Evolutionary conservation across 306 rosid species (phyloP).

Genomic region (Fagus sylvatica): DNA sequence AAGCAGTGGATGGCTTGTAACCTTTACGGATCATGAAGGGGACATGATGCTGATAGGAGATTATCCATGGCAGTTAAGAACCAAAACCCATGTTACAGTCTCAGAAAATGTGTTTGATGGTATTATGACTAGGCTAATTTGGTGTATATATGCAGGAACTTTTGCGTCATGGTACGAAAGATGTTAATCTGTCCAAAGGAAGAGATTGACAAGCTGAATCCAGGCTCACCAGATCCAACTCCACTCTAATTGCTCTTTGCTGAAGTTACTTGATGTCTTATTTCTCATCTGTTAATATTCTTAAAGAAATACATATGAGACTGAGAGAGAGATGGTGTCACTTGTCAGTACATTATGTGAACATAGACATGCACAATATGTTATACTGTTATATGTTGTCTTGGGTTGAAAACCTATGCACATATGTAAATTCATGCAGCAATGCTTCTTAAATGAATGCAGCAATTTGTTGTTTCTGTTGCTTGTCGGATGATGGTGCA

Average conservation of each 20-base stretch:
- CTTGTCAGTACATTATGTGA: background rate
- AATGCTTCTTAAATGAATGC: background rate
- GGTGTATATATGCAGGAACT: constrained; percentile 48
- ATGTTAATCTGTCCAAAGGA: constrained; percentile 53
- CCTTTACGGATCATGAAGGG: constrained; percentile 50
- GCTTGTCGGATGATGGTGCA: too few species aligned
- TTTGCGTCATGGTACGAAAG: constrained; percentile 45
- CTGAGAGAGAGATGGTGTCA: background rate
- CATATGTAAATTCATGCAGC: background rate
- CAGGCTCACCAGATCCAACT: constrained; percentile 35
- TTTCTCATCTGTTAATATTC: background rate
- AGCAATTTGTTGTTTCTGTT: background rate
- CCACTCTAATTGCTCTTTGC: constrained; percentile 5
- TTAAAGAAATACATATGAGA: too few species aligned
- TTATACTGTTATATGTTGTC: background rate
- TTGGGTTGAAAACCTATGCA: background rate
- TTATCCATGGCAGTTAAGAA: constrained; percentile 63
- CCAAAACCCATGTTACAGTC: background rate
- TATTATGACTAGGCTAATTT: background rate
- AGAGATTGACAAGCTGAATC: constrained; percentile 37
- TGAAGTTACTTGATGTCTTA: background rate
- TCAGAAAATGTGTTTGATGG: background rate
- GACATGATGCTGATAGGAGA: constrained; percentile 47
- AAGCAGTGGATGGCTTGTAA: constrained; percentile 62
- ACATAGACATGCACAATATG: background rate